Evolutionary conservation across 192 early-diverging fungal species (phyloP).

Genomic region (Coemansia sp.): DNA sequence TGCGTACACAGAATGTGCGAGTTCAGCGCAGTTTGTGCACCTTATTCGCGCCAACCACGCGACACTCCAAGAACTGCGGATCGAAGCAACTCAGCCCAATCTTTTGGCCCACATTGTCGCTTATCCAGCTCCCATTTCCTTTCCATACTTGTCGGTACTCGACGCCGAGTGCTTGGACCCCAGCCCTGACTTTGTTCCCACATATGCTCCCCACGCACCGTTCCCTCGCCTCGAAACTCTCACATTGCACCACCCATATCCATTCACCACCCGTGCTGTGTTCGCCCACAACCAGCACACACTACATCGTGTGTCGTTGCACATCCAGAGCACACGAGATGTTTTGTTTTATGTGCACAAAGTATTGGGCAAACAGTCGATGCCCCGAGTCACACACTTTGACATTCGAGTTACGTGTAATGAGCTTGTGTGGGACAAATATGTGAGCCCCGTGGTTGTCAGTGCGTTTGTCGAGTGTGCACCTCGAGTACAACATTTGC

Average conservation of each 20-base stretch:
- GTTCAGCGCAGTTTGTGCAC: constrained; percentile 7
- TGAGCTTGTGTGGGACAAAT: not conserved
- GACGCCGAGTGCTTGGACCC: too few species aligned
- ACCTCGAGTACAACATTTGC: not conserved
- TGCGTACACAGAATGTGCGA: constrained; percentile 21
- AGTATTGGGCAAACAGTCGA: not conserved
- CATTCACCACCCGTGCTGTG: constrained; percentile 17
- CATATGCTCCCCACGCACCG: not conserved
- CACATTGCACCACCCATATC: constrained; percentile 14
- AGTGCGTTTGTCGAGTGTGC: not conserved
- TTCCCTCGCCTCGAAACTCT: constrained; percentile 13
- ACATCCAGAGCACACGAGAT: constrained; percentile 1
- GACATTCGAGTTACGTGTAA: not conserved
- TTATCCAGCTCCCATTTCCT: not conserved
- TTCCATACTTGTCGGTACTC: not conserved
- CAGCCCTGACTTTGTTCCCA: not conserved
- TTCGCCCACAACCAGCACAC: constrained; percentile 15
- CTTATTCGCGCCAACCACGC: constrained; percentile 14
- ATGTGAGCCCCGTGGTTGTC: not conserved
- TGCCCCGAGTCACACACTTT: not conserved
- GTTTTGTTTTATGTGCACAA: not conserved
- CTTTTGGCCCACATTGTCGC: too few species aligned
- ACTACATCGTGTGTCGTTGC: constrained; percentile 13
- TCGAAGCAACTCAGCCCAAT: constrained; percentile 7
- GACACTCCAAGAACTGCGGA: constrained; percentile 7